A percentile compares a stretch with the other conserved stretches of the same genome.
Evolutionary conservation across 306 rosid species (phyloP).

Genomic region (Gillenia trifoliata): DNA sequence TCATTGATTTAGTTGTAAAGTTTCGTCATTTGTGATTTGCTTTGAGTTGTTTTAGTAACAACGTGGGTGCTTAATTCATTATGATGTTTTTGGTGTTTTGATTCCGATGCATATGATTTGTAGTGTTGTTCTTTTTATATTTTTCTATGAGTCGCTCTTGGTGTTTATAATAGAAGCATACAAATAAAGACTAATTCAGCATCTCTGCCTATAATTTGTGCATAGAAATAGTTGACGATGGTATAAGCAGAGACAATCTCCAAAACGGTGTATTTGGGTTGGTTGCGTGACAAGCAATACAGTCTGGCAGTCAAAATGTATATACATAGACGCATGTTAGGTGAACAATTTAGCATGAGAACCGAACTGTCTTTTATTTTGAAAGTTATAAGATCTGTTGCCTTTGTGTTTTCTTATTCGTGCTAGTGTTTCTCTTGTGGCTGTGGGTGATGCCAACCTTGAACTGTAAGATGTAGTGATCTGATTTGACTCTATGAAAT

Average conservation of each 20-base stretch:
- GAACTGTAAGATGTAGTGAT: neutral
- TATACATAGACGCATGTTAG: neutral
- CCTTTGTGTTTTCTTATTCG: neutral
- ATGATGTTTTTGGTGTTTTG: neutral
- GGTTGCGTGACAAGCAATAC: neutral
- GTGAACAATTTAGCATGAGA: neutral
- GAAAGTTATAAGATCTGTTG: neutral
- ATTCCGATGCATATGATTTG: neutral
- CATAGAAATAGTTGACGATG: neutral
- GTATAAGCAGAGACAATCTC: neutral
- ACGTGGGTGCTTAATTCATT: neutral
- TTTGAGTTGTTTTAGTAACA: neutral
- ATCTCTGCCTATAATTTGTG: neutral
- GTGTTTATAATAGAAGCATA: neutral
- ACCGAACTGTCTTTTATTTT: neutral
- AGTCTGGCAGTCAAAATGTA: neutral
- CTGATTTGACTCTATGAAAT: neutral
- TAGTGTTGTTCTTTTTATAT: neutral
- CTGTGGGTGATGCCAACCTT: neutral
- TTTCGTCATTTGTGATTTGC: neutral
- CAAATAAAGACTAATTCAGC: neutral
- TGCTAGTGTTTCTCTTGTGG: neutral
- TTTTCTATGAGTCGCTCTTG: neutral
- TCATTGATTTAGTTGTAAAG: slow-evolving; percentile 6
- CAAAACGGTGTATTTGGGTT: neutral